phyloP scores from a whole-genome alignment of 2,329 filamentous ascomycete species.

The Dactylellina parvicollis region DNA sequence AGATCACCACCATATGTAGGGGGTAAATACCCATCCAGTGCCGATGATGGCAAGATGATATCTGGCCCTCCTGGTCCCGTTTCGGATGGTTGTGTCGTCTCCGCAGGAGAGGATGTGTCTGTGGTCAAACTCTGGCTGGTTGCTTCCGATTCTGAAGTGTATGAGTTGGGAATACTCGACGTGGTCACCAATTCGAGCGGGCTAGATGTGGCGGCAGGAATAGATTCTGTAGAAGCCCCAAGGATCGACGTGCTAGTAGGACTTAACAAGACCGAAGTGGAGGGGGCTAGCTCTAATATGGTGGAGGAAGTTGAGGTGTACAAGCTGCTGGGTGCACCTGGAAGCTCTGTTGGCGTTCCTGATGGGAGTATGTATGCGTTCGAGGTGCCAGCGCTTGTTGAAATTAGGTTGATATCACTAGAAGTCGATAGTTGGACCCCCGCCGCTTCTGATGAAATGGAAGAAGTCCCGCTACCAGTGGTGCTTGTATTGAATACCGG shows the following conservation, averaged over 20 bases:
- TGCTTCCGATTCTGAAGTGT: neutral
- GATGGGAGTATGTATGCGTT: neutral
- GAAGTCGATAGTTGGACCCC: neutral
- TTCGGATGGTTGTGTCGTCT: slow-evolving; percentile 1
- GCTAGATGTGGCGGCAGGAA: neutral
- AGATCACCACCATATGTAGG: slow-evolving; percentile 8
- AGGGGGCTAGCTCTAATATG: too few relatives aligned
- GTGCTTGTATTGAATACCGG: neutral
- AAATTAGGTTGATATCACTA: neutral
- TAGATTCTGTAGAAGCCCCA: neutral
- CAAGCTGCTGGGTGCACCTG: neutral
- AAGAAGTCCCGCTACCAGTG: neutral
- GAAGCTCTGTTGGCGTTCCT: neutral
- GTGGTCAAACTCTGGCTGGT: too few relatives aligned
- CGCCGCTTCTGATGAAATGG: neutral
- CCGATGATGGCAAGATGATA: slow-evolving; percentile 39
- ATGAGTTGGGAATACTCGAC: neutral
- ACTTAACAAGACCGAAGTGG: neutral
- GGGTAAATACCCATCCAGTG: slow-evolving; percentile 10
- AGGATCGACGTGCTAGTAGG: neutral
- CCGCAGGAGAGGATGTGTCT: neutral
- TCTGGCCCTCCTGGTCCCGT: slow-evolving; percentile 26
- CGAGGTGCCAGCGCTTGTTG: neutral
- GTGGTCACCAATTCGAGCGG: neutral
- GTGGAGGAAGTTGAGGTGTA: neutral